These are phyloP conservation scores for Phtheirospermum japonicum DNA, from an alignment of 257 asterid species.

Conservation along the genomic window DNA sequence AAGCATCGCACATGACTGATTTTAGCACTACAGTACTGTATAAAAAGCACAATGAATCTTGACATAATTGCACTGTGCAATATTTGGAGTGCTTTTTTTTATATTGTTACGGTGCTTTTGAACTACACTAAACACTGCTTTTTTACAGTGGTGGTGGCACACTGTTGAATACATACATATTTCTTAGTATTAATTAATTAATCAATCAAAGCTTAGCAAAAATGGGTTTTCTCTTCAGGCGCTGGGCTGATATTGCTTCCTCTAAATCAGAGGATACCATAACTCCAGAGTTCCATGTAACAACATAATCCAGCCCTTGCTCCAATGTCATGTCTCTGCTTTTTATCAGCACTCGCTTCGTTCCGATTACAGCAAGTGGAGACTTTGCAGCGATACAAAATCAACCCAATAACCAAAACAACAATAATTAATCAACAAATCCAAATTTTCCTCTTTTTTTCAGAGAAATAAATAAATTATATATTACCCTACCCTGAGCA, in stretches of 20 bases:
- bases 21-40: no score
- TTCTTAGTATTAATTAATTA: no score
- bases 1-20: no score
- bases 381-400: slow-evolving; percentile 66
- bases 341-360: slow-evolving; percentile 69
- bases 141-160: no score
- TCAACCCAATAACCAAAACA: slow-evolving; percentile 10
- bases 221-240: slow-evolving; percentile 58
- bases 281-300: slow-evolving; percentile 74
- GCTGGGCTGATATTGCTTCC: slow-evolving; percentile 61
- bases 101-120: no score
- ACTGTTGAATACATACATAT: no score
- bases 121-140: no score
- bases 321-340: slow-evolving; percentile 64
- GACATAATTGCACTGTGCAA: no score
- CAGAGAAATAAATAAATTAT: background rate
- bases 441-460: background rate
- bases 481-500: slow-evolving; percentile 60
- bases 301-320: slow-evolving; percentile 86
- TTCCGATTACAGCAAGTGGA: slow-evolving; percentile 71
- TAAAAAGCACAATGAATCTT: no score
- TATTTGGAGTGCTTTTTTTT: no score
- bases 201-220: slow-evolving; percentile 54
- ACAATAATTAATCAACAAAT: background rate
- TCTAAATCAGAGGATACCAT: slow-evolving; percentile 58